A percentile compares a stretch with the other conserved stretches of the same genome.
Evolutionary conservation across 257 asterid genomes (phyloP).

Genomic region (Rauvolfia tetraphylla): DNA sequence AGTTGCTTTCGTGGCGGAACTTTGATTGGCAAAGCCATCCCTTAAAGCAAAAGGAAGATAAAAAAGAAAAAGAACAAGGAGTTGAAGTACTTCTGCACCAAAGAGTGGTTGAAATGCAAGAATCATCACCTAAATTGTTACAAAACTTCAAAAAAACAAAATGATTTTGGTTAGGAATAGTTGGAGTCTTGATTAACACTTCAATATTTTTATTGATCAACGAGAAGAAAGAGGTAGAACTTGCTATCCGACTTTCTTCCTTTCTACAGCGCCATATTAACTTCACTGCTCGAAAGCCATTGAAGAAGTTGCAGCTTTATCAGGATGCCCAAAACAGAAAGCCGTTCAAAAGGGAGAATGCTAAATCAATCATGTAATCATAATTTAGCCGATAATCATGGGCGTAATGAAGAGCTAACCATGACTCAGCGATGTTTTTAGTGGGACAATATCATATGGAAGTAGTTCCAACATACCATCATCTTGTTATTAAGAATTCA

Average conservation of each 20-base stretch:
- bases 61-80: neutral
- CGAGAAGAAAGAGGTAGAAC: neutral
- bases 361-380: neutral
- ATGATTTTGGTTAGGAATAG: neutral
- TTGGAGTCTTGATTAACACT: constrained; percentile 1
- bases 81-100: constrained; percentile 41
- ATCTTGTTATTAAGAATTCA: neutral
- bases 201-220: neutral
- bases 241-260: too few species aligned
- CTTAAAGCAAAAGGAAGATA: constrained; percentile 56
- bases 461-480: neutral
- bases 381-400: neutral
- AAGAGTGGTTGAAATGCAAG: constrained; percentile 67
- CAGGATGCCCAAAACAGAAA: neutral
- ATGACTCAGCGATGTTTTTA: neutral
- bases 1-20: constrained; percentile 19
- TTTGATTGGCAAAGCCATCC: constrained; percentile 40
- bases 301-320: too few species aligned
- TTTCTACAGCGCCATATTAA: too few species aligned
- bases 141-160: neutral
- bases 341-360: neutral
- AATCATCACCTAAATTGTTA: constrained; percentile 49
- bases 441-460: neutral
- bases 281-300: too few species aligned
- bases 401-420: neutral